Conservation (phyloP, 1,284 basidiomycete species). For the Boletus albobrunnescens region DNA sequence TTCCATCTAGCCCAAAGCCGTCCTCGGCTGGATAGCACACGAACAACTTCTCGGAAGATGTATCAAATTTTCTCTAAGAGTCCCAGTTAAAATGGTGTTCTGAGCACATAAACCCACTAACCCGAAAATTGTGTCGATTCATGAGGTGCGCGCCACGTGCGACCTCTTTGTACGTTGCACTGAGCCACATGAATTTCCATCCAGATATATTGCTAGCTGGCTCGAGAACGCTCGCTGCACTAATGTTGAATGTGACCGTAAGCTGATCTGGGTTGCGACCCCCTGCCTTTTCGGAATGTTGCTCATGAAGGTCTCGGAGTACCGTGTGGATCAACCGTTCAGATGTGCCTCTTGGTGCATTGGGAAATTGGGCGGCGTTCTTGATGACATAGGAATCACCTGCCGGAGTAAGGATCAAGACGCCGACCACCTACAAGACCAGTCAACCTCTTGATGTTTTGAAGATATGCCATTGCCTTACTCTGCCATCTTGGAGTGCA, state of each 20-base stretch:
- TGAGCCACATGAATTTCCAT: constrained; percentile 41
- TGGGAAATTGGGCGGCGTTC: constrained; percentile 43
- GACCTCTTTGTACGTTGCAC: constrained; percentile 39
- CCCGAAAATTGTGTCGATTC: constrained; percentile 41
- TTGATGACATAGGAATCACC: constrained; percentile 44
- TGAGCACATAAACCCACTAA: constrained; percentile 15
- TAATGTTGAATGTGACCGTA: constrained; percentile 43
- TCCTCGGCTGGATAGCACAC: constrained; percentile 42
- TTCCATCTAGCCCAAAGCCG: constrained; percentile 40
- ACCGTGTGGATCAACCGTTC: constrained; percentile 43
- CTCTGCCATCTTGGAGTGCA: constrained; percentile 31
- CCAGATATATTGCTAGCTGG: constrained; percentile 40
- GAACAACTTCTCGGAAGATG: constrained; percentile 39
- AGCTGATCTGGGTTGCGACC: constrained; percentile 10
- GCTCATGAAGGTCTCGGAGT: constrained; percentile 34
- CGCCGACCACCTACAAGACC: constrained; percentile 33
- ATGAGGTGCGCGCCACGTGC: constrained; percentile 36
- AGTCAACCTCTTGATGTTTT: not conserved
- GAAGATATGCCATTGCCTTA: not conserved
- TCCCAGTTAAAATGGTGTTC: not conserved
- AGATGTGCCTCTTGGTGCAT: constrained; percentile 45
- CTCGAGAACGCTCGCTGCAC: constrained; percentile 36
- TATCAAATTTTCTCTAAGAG: constrained; percentile 41
- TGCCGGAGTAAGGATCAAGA: constrained; percentile 43
- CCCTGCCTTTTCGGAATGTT: not conserved